A percentile compares a stretch with the other conserved stretches of the same genome.
These are phyloP conservation scores for Suhomyces xylopsoci DNA, from an alignment of 805 yeast genomes.

Conservation along the genomic window DNA sequence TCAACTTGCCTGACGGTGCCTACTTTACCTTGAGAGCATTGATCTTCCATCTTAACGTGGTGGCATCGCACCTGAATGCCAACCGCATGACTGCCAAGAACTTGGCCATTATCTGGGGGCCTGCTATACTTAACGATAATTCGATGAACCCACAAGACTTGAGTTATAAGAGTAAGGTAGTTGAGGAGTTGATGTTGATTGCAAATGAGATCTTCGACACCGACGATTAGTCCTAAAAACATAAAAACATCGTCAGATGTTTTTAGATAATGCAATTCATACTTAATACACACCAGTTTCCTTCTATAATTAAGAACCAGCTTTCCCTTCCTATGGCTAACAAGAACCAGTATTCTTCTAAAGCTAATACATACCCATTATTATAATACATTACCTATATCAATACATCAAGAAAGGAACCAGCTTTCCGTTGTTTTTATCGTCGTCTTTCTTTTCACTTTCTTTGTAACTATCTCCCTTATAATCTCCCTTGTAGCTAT, in stretches of 20 bases:
- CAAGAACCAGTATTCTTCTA: slow-evolving; percentile 8
- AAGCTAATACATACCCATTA: neutral
- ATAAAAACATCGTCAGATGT: no score
- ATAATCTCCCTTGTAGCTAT: neutral
- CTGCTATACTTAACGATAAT: slow-evolving; percentile 70
- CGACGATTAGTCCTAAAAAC: slow-evolving; percentile 21
- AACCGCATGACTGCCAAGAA: slow-evolving; percentile 84
- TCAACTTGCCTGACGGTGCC: slow-evolving; percentile 89
- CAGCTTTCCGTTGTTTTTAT: slow-evolving; percentile 2
- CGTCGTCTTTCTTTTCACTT: slow-evolving; percentile 2
- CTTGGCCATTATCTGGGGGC: slow-evolving; percentile 93
- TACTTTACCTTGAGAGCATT: slow-evolving; percentile 87
- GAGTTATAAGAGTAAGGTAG: slow-evolving; percentile 69
- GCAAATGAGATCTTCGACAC: slow-evolving; percentile 70
- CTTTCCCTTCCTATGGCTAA: slow-evolving; percentile 13
- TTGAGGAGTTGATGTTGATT: slow-evolving; percentile 80
- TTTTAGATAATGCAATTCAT: neutral
- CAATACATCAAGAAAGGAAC: slow-evolving; percentile 19
- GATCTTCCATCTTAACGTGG: slow-evolving; percentile 78
- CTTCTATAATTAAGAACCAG: no score
- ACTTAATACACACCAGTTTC: neutral
- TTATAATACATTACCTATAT: neutral
- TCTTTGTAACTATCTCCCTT: neutral
- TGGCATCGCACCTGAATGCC: slow-evolving; percentile 55
- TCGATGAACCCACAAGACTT: slow-evolving; percentile 67